These are phyloP conservation scores for Raffaelea arxii DNA, from an alignment of 2,329 filamentous ascomycete species.

Conservation along the genomic window DNA sequence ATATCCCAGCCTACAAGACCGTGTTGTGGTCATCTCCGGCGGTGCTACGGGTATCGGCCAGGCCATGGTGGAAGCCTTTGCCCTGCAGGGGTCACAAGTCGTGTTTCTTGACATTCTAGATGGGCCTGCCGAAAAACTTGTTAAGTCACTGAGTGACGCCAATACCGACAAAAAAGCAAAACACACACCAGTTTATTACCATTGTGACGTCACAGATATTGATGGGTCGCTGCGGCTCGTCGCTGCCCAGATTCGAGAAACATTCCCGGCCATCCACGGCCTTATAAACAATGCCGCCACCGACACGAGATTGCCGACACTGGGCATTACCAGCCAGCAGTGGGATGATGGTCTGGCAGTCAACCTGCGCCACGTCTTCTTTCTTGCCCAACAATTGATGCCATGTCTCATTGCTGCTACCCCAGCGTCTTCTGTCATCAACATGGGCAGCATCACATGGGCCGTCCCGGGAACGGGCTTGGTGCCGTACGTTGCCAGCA, in stretches of 20 bases:
- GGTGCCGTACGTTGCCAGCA: conserved; percentile 27
- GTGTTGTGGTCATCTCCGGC: conserved; percentile 29
- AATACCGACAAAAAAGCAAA: conserved; percentile 3
- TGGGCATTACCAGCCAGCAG: conserved; percentile 26
- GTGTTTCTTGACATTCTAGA: conserved; percentile 31
- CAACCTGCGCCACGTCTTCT: conserved; percentile 35
- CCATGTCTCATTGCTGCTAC: conserved; percentile 21
- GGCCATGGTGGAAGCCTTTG: conserved; percentile 26
- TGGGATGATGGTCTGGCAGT: conserved; percentile 33
- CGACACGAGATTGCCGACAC: conserved; percentile 19
- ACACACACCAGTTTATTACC: conserved; percentile 25
- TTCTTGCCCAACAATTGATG: conserved; percentile 28
- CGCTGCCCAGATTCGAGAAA: conserved; percentile 21
- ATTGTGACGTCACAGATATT: conserved; percentile 32
- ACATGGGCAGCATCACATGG: conserved; percentile 30
- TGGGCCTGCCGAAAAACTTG: conserved; percentile 20
- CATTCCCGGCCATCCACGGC: conserved; percentile 16
- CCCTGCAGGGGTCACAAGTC: conserved; percentile 32
- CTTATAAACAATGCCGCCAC: conserved; percentile 27
- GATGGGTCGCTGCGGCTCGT: conserved; percentile 20
- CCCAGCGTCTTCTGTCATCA: conserved; percentile 26
- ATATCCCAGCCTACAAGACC: conserved; percentile 30
- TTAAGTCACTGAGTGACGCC: conserved; percentile 4
- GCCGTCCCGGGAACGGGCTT: conserved; percentile 21
- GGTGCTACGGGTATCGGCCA: not conserved